Base-by-base conservation (phyloP, 805 yeast genomes). In the Wickerhamiella shivajii region DNA sequence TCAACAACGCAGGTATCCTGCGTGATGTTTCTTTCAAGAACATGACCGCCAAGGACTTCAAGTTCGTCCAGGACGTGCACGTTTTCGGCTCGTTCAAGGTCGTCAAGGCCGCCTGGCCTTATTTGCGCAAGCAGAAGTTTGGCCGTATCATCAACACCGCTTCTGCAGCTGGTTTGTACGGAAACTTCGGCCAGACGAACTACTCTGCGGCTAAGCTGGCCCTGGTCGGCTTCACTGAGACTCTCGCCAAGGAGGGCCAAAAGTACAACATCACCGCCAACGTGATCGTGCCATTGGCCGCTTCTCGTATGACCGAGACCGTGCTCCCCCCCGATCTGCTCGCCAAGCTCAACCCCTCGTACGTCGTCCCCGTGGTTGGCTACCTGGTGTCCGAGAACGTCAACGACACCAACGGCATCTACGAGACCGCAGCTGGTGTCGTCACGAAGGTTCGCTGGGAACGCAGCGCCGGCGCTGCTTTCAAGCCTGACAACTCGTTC, bases 131-230 rank as follows among this genome's bases (percentile, higher is more conserved):
- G 43, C 96, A 90, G 57, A 70, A 71, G 40, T 87, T 65, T 51
- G 98, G 98, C 43, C 69, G 97, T 47, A 68, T 87, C 46, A 59
- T 87, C 48, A 85, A 83, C 67, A 85, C 96, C n/a, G 74, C 93
- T 18, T 84, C 95, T 3, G 95, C 97, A 3, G 97, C 97, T 22
- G 98, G 98, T 15, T 66, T 87, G 44, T 87, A 77, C 55, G 98
- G 98, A 41, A 84, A 84, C 60, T 87, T 85, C 59, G 98, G 98
- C 31, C 98, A 87, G 61, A 72, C 93, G 25, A 87, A 87, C 61
- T 87, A 87, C 60, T 74, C 95, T 1, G 85, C 94, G 18, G 96
- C 95, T 15, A 87, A 87, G 57, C 62, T 79, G 41, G 97, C 80
- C 12, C 62, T 84, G 34, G 79, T 87, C 37, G 97, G 96, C 8